These are phyloP conservation scores for Ehretia macrophylla DNA, from an alignment of 257 asterid species.

Conservation along the genomic window DNA sequence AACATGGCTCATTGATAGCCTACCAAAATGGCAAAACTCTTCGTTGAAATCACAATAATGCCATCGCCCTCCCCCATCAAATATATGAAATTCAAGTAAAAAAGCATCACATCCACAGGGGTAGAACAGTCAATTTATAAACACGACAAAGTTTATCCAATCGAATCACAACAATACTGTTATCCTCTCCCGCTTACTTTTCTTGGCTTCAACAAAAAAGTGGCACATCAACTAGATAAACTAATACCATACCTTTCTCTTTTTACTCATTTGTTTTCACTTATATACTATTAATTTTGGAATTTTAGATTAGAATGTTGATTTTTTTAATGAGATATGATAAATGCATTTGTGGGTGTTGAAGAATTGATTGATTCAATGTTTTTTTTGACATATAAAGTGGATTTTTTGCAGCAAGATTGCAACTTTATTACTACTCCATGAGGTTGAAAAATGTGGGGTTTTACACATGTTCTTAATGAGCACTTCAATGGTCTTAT, in stretches of 20 bases:
- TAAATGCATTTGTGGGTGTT: constrained; percentile 34
- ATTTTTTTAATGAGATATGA: constrained; percentile 14
- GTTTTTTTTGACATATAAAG: constrained; percentile 19
- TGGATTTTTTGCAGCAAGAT: constrained; percentile 27
- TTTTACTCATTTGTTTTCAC: background rate
- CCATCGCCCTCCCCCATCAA: background rate
- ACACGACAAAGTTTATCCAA: constrained; percentile 32
- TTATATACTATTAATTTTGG: background rate
- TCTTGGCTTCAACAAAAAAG: background rate
- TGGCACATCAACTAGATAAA: too few species aligned
- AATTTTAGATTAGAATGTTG: too few species aligned
- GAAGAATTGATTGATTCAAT: constrained; percentile 29
- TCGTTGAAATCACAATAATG: background rate
- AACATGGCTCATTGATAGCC: too few species aligned
- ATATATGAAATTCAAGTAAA: too few species aligned
- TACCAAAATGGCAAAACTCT: background rate
- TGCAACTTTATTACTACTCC: constrained; percentile 35
- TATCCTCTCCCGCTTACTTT: constrained; percentile 32
- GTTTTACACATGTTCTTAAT: constrained; percentile 57
- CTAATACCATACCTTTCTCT: background rate
- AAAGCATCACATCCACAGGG: background rate
- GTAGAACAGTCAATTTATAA: constrained; percentile 5
- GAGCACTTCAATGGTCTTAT: constrained; percentile 77
- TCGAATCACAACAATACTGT: constrained; percentile 32
- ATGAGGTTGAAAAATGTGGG: constrained; percentile 69